phyloP scores from a whole-genome alignment of 2,329 filamentous ascomycete genomes.

The Stagonosporopsis tanaceti region DNA sequence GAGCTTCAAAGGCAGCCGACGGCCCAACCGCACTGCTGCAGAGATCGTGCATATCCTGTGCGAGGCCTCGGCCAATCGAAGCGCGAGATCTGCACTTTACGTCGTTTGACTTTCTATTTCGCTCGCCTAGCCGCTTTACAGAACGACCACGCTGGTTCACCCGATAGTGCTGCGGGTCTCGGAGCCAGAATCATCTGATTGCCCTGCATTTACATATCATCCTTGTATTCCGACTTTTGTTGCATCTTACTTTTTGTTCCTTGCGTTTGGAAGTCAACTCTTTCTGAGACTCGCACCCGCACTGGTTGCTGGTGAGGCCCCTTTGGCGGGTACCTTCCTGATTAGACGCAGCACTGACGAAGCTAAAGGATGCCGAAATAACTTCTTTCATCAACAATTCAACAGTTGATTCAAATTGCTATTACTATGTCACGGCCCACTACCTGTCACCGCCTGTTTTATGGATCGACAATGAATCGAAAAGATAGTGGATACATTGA shows the following conservation, averaged over 20 bases:
- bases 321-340: slow-evolving; percentile 33
- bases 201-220: slow-evolving; percentile 27
- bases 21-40: slow-evolving; percentile 26
- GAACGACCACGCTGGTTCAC: slow-evolving; percentile 30
- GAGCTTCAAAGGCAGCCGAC: slow-evolving; percentile 32
- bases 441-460: slow-evolving; percentile 23
- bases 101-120: slow-evolving; percentile 24
- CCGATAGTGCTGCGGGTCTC: slow-evolving; percentile 35
- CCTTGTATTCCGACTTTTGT: slow-evolving; percentile 15
- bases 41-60: slow-evolving; percentile 31
- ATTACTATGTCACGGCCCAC: slow-evolving; percentile 27
- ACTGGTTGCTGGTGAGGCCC: slow-evolving; percentile 40
- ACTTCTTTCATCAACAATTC: slow-evolving; percentile 29
- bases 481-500: slow-evolving; percentile 46
- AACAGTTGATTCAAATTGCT: slow-evolving; percentile 20
- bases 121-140: slow-evolving; percentile 24
- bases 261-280: slow-evolving; percentile 10
- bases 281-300: slow-evolving; percentile 27
- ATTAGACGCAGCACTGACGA: slow-evolving; percentile 33
- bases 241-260: slow-evolving; percentile 12
- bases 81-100: slow-evolving; percentile 29
- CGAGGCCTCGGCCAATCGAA: slow-evolving; percentile 33
- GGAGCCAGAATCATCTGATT: slow-evolving; percentile 33
- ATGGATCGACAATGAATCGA: slow-evolving; percentile 45
- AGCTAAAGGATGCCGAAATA: slow-evolving; percentile 36